Evolutionary conservation across 495 filamentous ascomycete genomes (phyloP), one percentile per base, ranked within the genome.

Genomic region (Astrothelium macrocarpum): DNA sequence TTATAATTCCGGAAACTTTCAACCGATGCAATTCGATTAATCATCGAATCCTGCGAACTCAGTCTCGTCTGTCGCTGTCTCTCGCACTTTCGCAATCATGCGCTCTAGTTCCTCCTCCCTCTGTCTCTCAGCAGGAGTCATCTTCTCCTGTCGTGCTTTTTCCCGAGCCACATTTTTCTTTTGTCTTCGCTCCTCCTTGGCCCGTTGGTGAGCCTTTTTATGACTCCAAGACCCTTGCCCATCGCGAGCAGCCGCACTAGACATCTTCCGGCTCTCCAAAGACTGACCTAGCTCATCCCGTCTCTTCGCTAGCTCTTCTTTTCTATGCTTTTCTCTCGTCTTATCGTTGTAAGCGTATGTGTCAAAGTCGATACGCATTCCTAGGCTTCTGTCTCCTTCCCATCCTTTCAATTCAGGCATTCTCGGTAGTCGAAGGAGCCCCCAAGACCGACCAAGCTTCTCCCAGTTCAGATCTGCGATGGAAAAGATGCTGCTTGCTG

Each of bases 401-500:
- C 86, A 90, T 20, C 72, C 82, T 65, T 84, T 86, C 62, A 92
- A 73, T 71, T 98, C 94, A 0, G 95, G 94, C 94, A 98, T 98
- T 73, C 89, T 93, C 45, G 94, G 94, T 59, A 97, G 79, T 63
- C 84, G 86, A 43, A 97, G 77, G 10, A 98, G 78, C 0, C 86
- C 89, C 88, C 91, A 98, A 12, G 87, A 87, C 62, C 84, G 78
- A 2, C 87, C 93, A 1, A 95, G 75, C 49, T 88, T 89, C 43
- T 79, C 77, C 94, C 94, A 98, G 72, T 92, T 85, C 20, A 96
- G 78, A 70, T 94, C 89, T 10, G 79, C 71, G 2, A 93, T 78
- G 3, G 90, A 85, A 79, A 98, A 98, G 65, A 98, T 97, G 74
- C 89, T 91, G 66, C 80, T 84, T 12, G 92, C 90, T 73, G 91